Evolutionary conservation across 2,329 filamentous ascomycete genomes (phyloP), one percentile per base, ranked within the genome.

Genomic region (Samsoniella hepiali): DNA sequence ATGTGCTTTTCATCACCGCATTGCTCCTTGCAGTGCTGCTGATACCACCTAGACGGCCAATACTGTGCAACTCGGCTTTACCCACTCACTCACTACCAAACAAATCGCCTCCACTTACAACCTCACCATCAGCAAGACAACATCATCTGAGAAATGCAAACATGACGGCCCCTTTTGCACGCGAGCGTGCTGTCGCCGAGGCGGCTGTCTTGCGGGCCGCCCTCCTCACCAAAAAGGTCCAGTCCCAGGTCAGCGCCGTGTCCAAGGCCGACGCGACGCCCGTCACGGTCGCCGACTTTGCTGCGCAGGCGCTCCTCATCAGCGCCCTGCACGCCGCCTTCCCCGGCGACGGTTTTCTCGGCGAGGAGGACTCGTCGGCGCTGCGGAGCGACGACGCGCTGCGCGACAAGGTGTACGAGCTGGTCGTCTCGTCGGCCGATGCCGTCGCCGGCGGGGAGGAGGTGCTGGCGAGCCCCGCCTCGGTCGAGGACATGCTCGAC

Each of bases 241-340:
- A 74, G 47, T 70, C 70, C 71, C 75, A 64, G 72, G 86, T 68
- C 75, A 77, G 77, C 63, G 78, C 77, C 29, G 76, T 86, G 59
- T 79, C 82, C 69, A 88, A 88, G 71, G 77, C 76, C 63, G 86
- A 88, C 71, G 75, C 79, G 56, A 82, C 81, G 0, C 86, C 86
- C 31, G 86, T 89, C 58, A 88, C 86, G 1, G 81, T 86, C 44
- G 85, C 84, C 64, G 86, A 88, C 70, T 88, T 88, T 69, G 85
- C 84, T 47, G 82, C 84, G 2, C 86, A 89, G 71, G 85, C 85
- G 10, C 76, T 88, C 42, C 79, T 89, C 68, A 87, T 87, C 68
- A 77, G 77, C 63, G 80, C 83, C 34, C 74, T 88, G 53, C 83
- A 81, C 68, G 72, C 74, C 34, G 77, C 73, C 54, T 88, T 85